These are phyloP conservation scores for Scheffersomyces coipomensis DNA, from an alignment of 805 yeast species.

Conservation along the genomic window DNA sequence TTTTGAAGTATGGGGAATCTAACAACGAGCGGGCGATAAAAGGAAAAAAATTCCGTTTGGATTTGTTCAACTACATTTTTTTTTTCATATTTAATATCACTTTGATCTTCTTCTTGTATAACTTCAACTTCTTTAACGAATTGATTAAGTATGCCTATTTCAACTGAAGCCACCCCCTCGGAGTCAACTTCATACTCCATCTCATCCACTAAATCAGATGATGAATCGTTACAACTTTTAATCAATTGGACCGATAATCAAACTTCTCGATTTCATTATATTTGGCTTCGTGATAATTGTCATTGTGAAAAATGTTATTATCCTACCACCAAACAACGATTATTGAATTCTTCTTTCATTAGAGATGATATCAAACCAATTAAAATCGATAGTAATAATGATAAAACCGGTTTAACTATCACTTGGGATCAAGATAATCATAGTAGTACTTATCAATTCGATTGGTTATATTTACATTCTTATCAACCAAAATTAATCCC, in stretches of 20 bases:
- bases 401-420: conserved; percentile 14
- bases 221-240: neutral
- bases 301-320: conserved; percentile 57
- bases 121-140: no score
- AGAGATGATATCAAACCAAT: conserved; percentile 26
- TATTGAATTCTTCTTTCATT: conserved; percentile 52
- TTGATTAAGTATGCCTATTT: no score
- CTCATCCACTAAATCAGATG: neutral
- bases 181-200: no score
- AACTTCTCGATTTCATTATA: conserved; percentile 34
- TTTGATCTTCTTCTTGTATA: no score
- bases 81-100: no score
- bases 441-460: conserved; percentile 30
- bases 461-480: conserved; percentile 50
- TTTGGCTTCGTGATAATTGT: conserved; percentile 69
- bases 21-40: no score
- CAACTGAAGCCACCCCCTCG: no score
- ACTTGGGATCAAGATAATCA: conserved; percentile 44
- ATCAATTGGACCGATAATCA: conserved; percentile 5
- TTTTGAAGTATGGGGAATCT: no score
- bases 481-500: conserved; percentile 50
- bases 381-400: conserved; percentile 4
- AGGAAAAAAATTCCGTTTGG: no score
- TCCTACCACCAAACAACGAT: conserved; percentile 55
- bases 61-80: no score